These are phyloP conservation scores for Blastocystis sp. DNA, from an alignment of 352 stramenopile genomes.

Conservation along the genomic window DNA sequence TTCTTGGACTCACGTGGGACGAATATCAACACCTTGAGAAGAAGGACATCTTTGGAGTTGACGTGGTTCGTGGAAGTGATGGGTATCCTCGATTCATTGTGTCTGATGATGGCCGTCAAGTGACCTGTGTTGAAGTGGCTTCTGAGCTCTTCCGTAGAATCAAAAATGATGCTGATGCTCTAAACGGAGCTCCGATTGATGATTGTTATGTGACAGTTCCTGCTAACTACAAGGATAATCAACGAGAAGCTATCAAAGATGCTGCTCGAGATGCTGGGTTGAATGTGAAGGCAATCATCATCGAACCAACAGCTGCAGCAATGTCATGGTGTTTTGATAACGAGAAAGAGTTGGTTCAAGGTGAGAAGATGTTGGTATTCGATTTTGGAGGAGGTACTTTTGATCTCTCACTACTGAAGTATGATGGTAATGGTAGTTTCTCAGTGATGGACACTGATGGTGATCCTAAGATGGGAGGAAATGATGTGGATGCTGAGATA, in stretches of 20 bases:
- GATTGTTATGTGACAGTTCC: constrained; percentile 5
- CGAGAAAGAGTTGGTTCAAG: background rate
- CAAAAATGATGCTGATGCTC: background rate
- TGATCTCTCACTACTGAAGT: constrained; percentile 78
- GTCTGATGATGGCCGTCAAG: background rate
- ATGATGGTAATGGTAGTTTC: constrained; percentile 2
- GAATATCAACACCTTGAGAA: background rate
- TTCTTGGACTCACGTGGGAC: background rate
- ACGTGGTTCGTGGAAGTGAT: constrained; percentile 34
- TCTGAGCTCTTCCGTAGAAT: constrained; percentile 11
- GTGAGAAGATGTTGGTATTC: background rate
- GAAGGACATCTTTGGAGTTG: constrained; percentile 32
- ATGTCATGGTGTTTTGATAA: constrained; percentile 71
- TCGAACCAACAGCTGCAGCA: constrained; percentile 72
- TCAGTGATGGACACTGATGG: background rate
- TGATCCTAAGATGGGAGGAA: background rate
- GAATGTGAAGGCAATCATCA: constrained; percentile 92
- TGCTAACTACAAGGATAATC: background rate
- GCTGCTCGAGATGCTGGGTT: constrained; percentile 94
- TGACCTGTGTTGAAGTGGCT: constrained; percentile 11
- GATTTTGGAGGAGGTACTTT: constrained; percentile 79
- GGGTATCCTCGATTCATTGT: constrained; percentile 35
- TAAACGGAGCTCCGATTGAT: background rate
- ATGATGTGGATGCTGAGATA: background rate
- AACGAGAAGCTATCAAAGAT: constrained; percentile 95